Base-by-base conservation (phyloP, 2,329 filamentous ascomycete genomes). In the Aotearoamyces nothofagi region DNA sequence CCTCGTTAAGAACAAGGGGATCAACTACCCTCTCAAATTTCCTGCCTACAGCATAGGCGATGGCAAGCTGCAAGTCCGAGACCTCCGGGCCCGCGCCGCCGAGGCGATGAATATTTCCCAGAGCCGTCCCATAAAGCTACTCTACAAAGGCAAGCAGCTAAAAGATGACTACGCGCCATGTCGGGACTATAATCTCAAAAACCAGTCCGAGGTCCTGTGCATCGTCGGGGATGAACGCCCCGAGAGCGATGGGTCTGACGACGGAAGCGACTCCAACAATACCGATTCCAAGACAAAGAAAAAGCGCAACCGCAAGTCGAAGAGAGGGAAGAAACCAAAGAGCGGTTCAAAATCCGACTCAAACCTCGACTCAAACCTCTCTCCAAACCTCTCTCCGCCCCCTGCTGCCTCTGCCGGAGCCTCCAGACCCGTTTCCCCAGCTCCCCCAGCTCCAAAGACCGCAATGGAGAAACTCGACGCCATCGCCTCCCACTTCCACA, bases 1-100 rank as follows among this genome's bases (percentile, higher is more conserved):
- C 16, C 52, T 79, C 20, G 66, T 84, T 52, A 78, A 76, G 52
- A 65, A 75, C 52, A 70, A 72, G 47, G 66, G 67, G 31, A 57
- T 69, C 31, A 69, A 66, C 26, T 78, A 79, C 44, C 67, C 72
- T 1, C 66, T 77, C 25, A 73, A 77, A 43, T 86, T 86, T 43
- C 76, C 80, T 0, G 74, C 74, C 9, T 80, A 76, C 50, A 69
- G 72, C 34, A 84, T 87, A 44, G 74, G 71, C 33, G 74, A 81
- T 46, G 78, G 78, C 26, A 74, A 78, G 45, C 56, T 86, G 32
- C 62, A 60, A 17, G 69, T 83, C 17, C 55, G 61, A 30, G 75
- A 80, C 41, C 61, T 86, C 17, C 65, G 69, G 33, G 63, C 75
- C 30, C 72, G 77, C n/a, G 68, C 73, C 4, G 71, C 68, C 30